Conservation (phyloP, 768 basidiomycete species). For the Macrolepiota dolichaula region DNA sequence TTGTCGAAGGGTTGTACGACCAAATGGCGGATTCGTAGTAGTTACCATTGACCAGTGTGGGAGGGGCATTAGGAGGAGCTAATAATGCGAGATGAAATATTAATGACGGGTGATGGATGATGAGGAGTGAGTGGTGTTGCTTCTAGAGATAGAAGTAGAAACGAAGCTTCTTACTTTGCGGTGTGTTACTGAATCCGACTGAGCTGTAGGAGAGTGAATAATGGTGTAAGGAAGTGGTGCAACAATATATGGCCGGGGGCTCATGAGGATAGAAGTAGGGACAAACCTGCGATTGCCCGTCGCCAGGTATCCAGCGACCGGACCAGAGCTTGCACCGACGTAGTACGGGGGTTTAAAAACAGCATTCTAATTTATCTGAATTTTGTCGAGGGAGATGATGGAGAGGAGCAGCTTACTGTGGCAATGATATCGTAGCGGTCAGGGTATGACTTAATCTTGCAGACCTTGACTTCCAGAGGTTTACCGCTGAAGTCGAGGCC, state of each 20-base stretch:
- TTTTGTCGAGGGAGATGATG: background rate
- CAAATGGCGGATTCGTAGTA: slow-evolving; percentile 46
- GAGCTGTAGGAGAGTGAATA: slow-evolving; percentile 19
- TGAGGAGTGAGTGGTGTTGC: background rate
- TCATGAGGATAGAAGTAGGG: background rate
- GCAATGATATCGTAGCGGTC: slow-evolving; percentile 31
- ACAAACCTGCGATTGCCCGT: slow-evolving; percentile 19
- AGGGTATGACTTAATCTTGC: slow-evolving; percentile 14
- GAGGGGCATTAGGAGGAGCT: slow-evolving; percentile 27
- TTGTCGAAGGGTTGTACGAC: slow-evolving; percentile 33
- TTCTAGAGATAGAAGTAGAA: background rate
- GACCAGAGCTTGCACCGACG: slow-evolving; percentile 30
- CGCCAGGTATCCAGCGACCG: slow-evolving; percentile 10
- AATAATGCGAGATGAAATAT: background rate
- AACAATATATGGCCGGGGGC: background rate
- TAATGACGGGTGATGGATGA: background rate
- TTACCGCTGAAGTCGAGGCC: slow-evolving; percentile 32
- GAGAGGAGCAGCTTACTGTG: slow-evolving; percentile 26
- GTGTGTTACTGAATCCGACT: slow-evolving; percentile 32
- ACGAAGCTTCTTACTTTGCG: slow-evolving; percentile 26
- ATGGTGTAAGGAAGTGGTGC: background rate
- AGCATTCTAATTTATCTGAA: slow-evolving; percentile 30
- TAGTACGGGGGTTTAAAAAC: slow-evolving; percentile 33
- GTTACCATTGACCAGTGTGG: slow-evolving; percentile 1
- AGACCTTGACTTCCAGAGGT: slow-evolving; percentile 29